A percentile compares a stretch with the other conserved stretches of the same genome.
Conservation (phyloP, 2,329 filamentous ascomycete species). For the Penicillium sp. region DNA sequence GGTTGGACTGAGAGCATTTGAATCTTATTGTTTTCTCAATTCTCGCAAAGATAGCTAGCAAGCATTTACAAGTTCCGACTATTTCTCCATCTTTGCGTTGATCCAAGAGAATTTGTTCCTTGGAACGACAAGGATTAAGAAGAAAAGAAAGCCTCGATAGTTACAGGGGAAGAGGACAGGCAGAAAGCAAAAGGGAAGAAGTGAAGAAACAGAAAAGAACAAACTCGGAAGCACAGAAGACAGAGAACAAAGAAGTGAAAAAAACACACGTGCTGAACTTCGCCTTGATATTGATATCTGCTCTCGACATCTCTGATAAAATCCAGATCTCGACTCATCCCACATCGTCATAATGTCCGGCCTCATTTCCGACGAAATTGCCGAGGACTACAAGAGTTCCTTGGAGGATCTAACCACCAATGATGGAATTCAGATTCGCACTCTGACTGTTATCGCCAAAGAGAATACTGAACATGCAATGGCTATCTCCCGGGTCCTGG, state of each 20-base stretch:
- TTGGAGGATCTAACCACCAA: constrained; percentile 89
- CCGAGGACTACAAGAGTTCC: constrained; percentile 90
- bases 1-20: constrained; percentile 34
- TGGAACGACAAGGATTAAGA: constrained; percentile 26
- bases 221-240: constrained; percentile 6
- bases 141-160: constrained; percentile 26
- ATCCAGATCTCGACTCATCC: not conserved
- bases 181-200: constrained; percentile 18
- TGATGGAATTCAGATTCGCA: constrained; percentile 93
- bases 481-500: constrained; percentile 83
- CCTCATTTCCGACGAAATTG: constrained; percentile 73
- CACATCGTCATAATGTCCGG: constrained; percentile 57
- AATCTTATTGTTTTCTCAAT: constrained; percentile 34
- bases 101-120: constrained; percentile 28
- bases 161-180: constrained; percentile 16
- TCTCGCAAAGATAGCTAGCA: constrained; percentile 47
- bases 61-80: constrained; percentile 46
- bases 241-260: constrained; percentile 12
- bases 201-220: constrained; percentile 14
- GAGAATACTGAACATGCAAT: constrained; percentile 96
- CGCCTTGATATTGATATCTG: not conserved
- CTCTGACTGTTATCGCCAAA: constrained; percentile 93
- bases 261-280: constrained; percentile 7
- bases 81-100: constrained; percentile 36
- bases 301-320: not conserved